Evolutionary conservation across 2,329 filamentous ascomycete species (phyloP).

Genomic region (Chaetoscypha palmicola): DNA sequence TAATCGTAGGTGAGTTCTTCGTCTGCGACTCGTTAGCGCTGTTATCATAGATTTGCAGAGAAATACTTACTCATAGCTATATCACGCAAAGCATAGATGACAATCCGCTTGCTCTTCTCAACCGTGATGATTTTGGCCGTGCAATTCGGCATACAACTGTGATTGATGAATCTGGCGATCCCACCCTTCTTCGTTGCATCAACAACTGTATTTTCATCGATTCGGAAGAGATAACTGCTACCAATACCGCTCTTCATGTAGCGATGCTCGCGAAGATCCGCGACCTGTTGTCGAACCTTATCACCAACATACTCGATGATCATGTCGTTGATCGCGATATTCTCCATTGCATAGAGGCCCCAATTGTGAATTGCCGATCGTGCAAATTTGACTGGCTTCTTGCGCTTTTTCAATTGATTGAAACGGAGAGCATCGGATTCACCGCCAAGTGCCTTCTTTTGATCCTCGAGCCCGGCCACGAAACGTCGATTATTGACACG

Average conservation of each 20-base stretch:
- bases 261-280: conserved; percentile 86
- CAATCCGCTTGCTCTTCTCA: conserved; percentile 94
- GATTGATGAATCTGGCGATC: conserved; percentile 97
- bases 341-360: conserved; percentile 96
- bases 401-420: conserved; percentile 98
- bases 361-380: conserved; percentile 98
- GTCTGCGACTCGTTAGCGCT: conserved; percentile 47
- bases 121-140: conserved; percentile 99
- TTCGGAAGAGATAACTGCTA: conserved; percentile 95
- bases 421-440: conserved; percentile 92
- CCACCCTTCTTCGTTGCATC: conserved; percentile 98
- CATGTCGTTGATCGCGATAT: conserved; percentile 96
- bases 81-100: conserved; percentile 95
- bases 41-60: neutral
- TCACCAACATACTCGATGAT: conserved; percentile 99
- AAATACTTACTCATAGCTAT: conserved; percentile 78
- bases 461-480: conserved; percentile 89
- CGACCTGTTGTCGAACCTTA: conserved; percentile 92
- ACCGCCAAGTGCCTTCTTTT: conserved; percentile 76
- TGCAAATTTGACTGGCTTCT: conserved; percentile 98
- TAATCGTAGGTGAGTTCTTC: conserved; percentile 99
- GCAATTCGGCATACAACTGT: conserved; percentile 96
- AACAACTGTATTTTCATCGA: conserved; percentile 95
- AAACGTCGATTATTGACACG: conserved; percentile 93
- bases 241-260: conserved; percentile 97